Evolutionary conservation across 1,139 yeast species (phyloP).

Genomic region (Nematodospora anomalae): DNA sequence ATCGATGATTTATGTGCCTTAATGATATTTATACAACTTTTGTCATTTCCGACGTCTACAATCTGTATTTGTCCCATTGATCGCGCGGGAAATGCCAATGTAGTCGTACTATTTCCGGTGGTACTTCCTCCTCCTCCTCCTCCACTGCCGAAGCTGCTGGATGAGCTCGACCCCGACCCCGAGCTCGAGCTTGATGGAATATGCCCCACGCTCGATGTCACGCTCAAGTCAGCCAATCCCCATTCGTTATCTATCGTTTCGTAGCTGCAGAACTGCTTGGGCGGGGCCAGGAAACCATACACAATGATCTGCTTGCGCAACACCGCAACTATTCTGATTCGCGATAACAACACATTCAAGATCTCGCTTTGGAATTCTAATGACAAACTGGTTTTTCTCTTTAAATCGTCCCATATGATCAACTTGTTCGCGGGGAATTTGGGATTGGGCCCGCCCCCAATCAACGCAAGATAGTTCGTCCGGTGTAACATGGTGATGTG

Average conservation of each 20-base stretch:
- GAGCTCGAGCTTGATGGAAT: not conserved
- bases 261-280: slow-evolving; percentile 64
- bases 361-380: slow-evolving; percentile 77
- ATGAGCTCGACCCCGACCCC: slow-evolving; percentile 2
- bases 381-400: slow-evolving; percentile 70
- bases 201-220: slow-evolving; percentile 8
- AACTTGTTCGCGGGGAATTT: slow-evolving; percentile 73
- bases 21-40: slow-evolving; percentile 66
- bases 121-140: too few relatives aligned
- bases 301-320: slow-evolving; percentile 66
- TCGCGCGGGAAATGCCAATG: slow-evolving; percentile 73
- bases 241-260: slow-evolving; percentile 69
- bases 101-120: slow-evolving; percentile 14
- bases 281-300: slow-evolving; percentile 80
- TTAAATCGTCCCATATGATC: slow-evolving; percentile 89
- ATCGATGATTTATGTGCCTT: slow-evolving; percentile 81
- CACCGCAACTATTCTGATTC: slow-evolving; percentile 74
- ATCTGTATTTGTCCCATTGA: slow-evolving; percentile 75
- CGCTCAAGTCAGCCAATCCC: slow-evolving; percentile 69
- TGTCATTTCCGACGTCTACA: slow-evolving; percentile 67
- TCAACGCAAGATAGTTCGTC: slow-evolving; percentile 83
- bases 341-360: slow-evolving; percentile 68
- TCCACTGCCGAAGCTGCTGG: too few relatives aligned
- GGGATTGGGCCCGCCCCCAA: slow-evolving; percentile 86
- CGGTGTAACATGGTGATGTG: slow-evolving; percentile 80